Evolutionary conservation across 192 early-diverging fungal species (phyloP).

Genomic region (Backusella mclennaniae): DNA sequence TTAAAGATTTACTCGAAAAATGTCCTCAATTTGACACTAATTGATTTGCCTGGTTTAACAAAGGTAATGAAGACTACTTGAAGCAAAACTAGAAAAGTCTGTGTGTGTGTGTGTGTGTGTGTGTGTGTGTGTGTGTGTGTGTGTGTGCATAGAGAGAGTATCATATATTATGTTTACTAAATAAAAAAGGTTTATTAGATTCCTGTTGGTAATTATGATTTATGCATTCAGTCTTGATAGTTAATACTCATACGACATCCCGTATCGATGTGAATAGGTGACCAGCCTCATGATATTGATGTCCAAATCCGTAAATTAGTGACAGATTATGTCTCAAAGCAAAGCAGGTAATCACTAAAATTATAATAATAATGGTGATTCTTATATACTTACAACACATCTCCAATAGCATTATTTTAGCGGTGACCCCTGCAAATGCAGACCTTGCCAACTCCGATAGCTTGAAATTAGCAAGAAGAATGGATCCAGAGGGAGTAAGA

Average conservation of each 20-base stretch:
- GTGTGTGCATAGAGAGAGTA: not conserved
- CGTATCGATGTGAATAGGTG: slow-evolving; percentile 50
- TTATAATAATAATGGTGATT: not conserved
- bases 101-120: too few relatives aligned
- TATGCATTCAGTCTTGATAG: not conserved
- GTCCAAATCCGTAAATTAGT: slow-evolving; percentile 73
- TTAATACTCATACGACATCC: not conserved
- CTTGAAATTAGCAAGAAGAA: slow-evolving; percentile 80
- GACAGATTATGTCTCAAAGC: slow-evolving; percentile 75
- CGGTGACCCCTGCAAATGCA: slow-evolving; percentile 78
- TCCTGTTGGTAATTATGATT: slow-evolving; percentile 1
- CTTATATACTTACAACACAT: not conserved
- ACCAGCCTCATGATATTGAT: slow-evolving; percentile 83
- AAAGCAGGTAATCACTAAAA: slow-evolving; percentile 54
- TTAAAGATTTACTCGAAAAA: slow-evolving; percentile 75
- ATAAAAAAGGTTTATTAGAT: slow-evolving; percentile 1
- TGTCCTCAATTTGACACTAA: slow-evolving; percentile 75
- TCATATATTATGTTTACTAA: not conserved
- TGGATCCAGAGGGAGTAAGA: slow-evolving; percentile 66
- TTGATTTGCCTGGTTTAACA: slow-evolving; percentile 80
- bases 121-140: too few relatives aligned
- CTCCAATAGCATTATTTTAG: slow-evolving; percentile 66
- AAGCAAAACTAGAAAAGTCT: too few relatives aligned
- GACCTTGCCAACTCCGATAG: slow-evolving; percentile 85
- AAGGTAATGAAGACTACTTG: slow-evolving; percentile 48